Conservation (phyloP, 495 filamentous ascomycete genomes). For the Aspergillus incahuasiensis region DNA sequence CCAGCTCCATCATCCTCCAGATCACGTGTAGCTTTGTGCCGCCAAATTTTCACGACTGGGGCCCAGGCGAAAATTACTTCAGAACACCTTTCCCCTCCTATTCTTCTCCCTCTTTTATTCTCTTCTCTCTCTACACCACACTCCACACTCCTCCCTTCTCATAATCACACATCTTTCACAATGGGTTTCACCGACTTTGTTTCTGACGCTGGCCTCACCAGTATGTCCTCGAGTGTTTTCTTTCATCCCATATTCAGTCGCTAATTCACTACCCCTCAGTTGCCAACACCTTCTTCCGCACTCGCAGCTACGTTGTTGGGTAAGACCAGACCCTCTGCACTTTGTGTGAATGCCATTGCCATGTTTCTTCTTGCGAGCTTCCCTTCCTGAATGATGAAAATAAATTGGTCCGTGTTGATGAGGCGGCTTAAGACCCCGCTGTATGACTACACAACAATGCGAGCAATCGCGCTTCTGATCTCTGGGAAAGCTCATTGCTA, state of each 20-base stretch:
- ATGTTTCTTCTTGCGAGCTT: constrained; percentile 12
- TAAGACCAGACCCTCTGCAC: constrained; percentile 43
- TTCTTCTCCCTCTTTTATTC: constrained; percentile 16
- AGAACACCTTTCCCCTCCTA: constrained; percentile 22
- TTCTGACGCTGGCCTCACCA: constrained; percentile 77
- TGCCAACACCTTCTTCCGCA: constrained; percentile 85
- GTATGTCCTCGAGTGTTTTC: constrained; percentile 51
- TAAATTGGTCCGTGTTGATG: constrained; percentile 98
- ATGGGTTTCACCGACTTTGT: constrained; percentile 97
- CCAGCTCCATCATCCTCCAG: constrained; percentile 31
- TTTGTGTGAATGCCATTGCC: constrained; percentile 8
- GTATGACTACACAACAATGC: constrained; percentile 76
- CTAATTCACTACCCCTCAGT: constrained; percentile 54
- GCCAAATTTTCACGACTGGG: constrained; percentile 35
- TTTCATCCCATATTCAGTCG: constrained; percentile 19
- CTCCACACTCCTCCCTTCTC: constrained; percentile 12
- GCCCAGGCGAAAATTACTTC: constrained; percentile 20
- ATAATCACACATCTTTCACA: constrained; percentile 33
- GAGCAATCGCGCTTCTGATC: constrained; percentile 81
- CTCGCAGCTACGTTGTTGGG: constrained; percentile 92
- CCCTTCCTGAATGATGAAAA: constrained; percentile 70
- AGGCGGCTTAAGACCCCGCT: constrained; percentile 97
- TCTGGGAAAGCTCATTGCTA: constrained; percentile 12
- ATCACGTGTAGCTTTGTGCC: constrained; percentile 30
- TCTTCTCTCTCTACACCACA: constrained; percentile 22